phyloP scores from a whole-genome alignment of 148 eudicot genomes.

The Spergularia marina region DNA sequence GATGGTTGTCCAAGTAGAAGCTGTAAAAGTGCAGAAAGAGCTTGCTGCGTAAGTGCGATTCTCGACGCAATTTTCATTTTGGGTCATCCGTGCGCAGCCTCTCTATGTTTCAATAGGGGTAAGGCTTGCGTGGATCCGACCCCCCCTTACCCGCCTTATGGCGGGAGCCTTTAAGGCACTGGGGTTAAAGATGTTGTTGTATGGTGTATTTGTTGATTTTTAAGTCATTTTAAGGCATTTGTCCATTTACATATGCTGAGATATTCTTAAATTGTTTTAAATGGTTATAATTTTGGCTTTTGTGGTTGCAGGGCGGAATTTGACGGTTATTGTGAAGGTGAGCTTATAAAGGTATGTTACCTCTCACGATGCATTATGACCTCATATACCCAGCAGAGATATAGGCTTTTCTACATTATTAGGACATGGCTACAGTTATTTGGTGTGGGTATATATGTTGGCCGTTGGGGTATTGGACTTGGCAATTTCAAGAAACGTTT shows the following conservation, averaged over 20 bases:
- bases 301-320: slow-evolving; percentile 84
- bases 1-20: slow-evolving; percentile 87
- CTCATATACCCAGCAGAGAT: neutral
- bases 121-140: too few relatives aligned
- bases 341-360: slow-evolving; percentile 74
- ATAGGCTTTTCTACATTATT: neutral
- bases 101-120: too few relatives aligned
- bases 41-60: slow-evolving; percentile 67
- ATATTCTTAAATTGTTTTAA: neutral
- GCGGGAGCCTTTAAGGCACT: too few relatives aligned
- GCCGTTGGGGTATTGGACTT: neutral
- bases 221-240: neutral
- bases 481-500: neutral
- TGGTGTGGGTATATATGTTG: too few relatives aligned
- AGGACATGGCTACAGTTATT: neutral
- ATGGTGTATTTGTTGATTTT: neutral
- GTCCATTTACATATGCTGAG: neutral
- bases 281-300: slow-evolving; percentile 10
- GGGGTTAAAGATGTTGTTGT: too few relatives aligned
- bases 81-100: too few relatives aligned
- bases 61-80: too few relatives aligned
- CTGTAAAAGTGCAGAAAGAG: slow-evolving; percentile 90
- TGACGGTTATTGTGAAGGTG: slow-evolving; percentile 97
- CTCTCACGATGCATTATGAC: neutral
- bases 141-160: too few relatives aligned